Conservation (phyloP, 371 early-diverging fungal species). For the Blakeslea trispora region DNA sequence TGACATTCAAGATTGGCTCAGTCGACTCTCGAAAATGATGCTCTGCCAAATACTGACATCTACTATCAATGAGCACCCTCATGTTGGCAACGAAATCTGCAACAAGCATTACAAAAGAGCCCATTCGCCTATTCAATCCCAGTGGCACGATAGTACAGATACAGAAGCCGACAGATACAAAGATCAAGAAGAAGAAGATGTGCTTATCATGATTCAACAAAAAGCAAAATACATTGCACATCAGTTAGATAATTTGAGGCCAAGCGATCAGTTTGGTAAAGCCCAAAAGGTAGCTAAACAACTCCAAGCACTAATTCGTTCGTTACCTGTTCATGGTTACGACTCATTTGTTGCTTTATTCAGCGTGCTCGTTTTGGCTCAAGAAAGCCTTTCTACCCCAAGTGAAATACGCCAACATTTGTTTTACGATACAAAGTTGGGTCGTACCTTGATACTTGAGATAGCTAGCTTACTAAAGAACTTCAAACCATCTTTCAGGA, state of each 20-base stretch:
- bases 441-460: slow-evolving; percentile 39
- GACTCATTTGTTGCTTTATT: slow-evolving; percentile 23
- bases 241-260: slow-evolving; percentile 29
- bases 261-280: slow-evolving; percentile 38
- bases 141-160: too few relatives aligned
- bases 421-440: slow-evolving; percentile 40
- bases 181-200: slow-evolving; percentile 5
- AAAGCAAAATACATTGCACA: slow-evolving; percentile 26
- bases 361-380: slow-evolving; percentile 31
- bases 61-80: slow-evolving; percentile 25
- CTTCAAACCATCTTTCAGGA: slow-evolving; percentile 21
- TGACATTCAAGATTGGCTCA: slow-evolving; percentile 27
- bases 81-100: slow-evolving; percentile 25
- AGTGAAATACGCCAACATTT: slow-evolving; percentile 43
- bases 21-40: slow-evolving; percentile 30
- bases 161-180: too few relatives aligned
- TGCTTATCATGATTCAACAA: slow-evolving; percentile 20
- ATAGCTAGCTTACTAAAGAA: slow-evolving; percentile 36
- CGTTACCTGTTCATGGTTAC: slow-evolving; percentile 13
- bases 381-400: slow-evolving; percentile 34
- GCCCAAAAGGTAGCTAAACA: slow-evolving; percentile 28
- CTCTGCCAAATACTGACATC: slow-evolving; percentile 36
- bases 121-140: too few relatives aligned
- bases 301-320: slow-evolving; percentile 21
- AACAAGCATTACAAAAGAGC: slow-evolving; percentile 15